Conservation (phyloP, 257 asterid species). For the Solanum sejunctum region DNA sequence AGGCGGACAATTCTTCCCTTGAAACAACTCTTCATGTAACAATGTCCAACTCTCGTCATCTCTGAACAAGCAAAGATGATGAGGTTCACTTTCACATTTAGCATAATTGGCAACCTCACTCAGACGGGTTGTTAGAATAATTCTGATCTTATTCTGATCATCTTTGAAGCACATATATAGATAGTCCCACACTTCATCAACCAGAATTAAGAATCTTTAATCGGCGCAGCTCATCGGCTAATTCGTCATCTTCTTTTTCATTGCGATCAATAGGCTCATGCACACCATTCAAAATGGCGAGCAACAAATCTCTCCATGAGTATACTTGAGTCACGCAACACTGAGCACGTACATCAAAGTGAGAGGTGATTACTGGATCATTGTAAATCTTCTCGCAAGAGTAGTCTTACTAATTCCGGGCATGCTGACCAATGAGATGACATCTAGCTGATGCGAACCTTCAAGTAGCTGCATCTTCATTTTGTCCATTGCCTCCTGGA, state of each 20-base stretch:
- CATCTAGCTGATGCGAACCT: neutral
- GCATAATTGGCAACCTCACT: neutral
- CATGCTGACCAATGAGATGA: conserved; percentile 7
- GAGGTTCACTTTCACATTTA: neutral
- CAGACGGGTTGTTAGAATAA: neutral
- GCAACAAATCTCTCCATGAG: neutral
- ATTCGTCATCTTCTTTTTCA: neutral
- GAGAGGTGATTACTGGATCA: neutral
- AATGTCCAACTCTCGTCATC: neutral
- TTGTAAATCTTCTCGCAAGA: neutral
- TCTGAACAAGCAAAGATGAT: neutral
- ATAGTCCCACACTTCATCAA: neutral
- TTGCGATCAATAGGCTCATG: neutral
- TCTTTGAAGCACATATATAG: neutral
- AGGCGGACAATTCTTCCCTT: neutral
- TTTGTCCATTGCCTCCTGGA: neutral
- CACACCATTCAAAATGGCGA: neutral
- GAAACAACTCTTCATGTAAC: neutral
- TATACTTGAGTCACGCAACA: neutral
- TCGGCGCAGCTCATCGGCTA: neutral
- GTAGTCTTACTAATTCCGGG: neutral
- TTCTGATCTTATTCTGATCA: neutral
- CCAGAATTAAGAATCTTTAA: neutral
- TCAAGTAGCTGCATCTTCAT: neutral
- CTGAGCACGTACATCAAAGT: neutral